Percentiles rank a stretch among this genome's conserved stretches.
phyloP scores from a whole-genome alignment of 345 rosid species.

The Brassica juncea region DNA sequence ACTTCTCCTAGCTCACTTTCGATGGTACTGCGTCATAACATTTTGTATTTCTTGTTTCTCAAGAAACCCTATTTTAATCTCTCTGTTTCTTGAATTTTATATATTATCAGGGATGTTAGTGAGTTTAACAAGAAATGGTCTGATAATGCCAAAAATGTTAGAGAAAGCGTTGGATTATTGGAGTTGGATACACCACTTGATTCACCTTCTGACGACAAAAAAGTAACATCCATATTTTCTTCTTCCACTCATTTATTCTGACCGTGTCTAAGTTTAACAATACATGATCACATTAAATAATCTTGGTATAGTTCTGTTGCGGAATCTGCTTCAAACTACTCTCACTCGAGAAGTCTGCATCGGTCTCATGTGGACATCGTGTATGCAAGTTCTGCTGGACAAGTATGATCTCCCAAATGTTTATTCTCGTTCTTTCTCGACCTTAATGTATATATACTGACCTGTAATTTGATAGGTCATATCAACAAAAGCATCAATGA shows the following conservation, averaged over 20 bases:
- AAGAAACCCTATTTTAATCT: constrained; percentile 5
- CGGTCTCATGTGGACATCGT: constrained; percentile 39
- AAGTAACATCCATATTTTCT: constrained; percentile 10
- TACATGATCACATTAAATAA: background rate
- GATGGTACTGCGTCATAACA: constrained; percentile 6
- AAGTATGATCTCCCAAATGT: constrained; percentile 8
- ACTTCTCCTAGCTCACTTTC: constrained; percentile 14
- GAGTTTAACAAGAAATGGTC: background rate
- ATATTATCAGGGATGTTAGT: constrained; percentile 16
- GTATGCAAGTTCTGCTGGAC: constrained; percentile 36
- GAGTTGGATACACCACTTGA: constrained; percentile 5
- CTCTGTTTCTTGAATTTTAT: constrained; percentile 1
- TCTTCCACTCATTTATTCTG: background rate
- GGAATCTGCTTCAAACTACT: background rate
- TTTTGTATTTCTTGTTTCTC: background rate
- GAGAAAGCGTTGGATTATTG: constrained; percentile 20
- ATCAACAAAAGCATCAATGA: constrained; percentile 23
- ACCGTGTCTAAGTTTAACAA: background rate
- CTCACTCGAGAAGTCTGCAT: constrained; percentile 6
- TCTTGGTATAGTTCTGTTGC: background rate
- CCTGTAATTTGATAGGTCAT: constrained; percentile 21
- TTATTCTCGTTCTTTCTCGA: background rate
- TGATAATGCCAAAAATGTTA: constrained; percentile 4
- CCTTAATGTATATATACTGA: background rate
- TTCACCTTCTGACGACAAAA: constrained; percentile 8